Evolutionary conservation across 78 protist species (phyloP), one percentile per base, ranked within the genome.

Genomic region (Capsaspora owczarzaki): DNA sequence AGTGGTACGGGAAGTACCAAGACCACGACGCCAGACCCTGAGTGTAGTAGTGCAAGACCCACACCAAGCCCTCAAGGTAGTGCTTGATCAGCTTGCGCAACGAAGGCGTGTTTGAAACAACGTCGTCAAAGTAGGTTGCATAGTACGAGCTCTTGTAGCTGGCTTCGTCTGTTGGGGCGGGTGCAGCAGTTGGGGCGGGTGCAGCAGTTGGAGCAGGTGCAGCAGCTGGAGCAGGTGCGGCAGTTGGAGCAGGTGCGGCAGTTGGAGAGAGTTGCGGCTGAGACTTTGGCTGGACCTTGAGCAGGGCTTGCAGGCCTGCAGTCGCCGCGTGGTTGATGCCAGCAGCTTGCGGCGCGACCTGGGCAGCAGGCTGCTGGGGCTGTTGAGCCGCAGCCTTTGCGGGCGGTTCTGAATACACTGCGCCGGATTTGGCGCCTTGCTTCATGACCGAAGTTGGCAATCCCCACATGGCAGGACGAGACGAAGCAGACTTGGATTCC

Each of bases 1-100:
- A 93, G 79, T 95, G 94, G 82, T 88, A 89, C 43, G 98, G 98
- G 70, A 78, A 97, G 82, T 41, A 92, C 98, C 98, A 97, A 33
- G 16, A 22, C 99, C 99, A 97, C 33, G 91, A 81, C 5, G 90
- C 71, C 29, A 86, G 60, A 20, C 98, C 97, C 2, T 82, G 46
- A 63, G 85, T 91, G 86, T 94, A 96, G 81, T 96, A 96, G 46
- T 78, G 23, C 37, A 66, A 19, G 43, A 66, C 74, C 74, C 76
- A 71, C 38, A 1, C 1, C 10, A 43, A 1, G 46, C 76, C 76
- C 12, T 40, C 76, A 46, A 43, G 1, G 76, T 42, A 14, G 47
- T 14, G 3, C 27, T 10, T 29, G 66, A n/a, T n/a, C n/a, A n/a
- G n/a, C n/a, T n/a, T 46, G 20, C 25, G 25, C 41, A 0, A 20